Conservation (phyloP, 768 basidiomycete genomes). For the Xerocomellus dryophilus region DNA sequence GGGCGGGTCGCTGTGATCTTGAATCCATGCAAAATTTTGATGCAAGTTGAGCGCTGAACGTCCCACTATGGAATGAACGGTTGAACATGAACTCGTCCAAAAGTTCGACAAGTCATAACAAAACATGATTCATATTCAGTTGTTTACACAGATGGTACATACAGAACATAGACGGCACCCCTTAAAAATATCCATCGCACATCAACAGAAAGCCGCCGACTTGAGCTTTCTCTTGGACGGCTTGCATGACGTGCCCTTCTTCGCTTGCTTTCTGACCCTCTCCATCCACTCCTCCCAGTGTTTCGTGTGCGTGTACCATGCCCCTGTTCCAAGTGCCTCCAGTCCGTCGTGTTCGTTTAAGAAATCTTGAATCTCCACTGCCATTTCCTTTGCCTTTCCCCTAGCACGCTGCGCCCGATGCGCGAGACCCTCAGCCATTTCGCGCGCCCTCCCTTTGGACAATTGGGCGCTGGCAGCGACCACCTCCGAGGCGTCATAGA, state of each 20-base stretch:
- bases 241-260: constrained; percentile 13
- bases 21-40: not conserved
- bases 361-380: constrained; percentile 30
- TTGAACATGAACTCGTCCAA: not conserved
- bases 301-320: constrained; percentile 19
- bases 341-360: constrained; percentile 22
- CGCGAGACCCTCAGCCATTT: constrained; percentile 35
- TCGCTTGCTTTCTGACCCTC: constrained; percentile 3
- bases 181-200: not conserved
- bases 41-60: not conserved
- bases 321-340: constrained; percentile 12
- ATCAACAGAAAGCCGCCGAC: constrained; percentile 12
- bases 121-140: constrained; percentile 9
- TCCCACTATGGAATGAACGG: not conserved
- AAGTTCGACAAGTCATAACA: not conserved
- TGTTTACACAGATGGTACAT: constrained; percentile 25
- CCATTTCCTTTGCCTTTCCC: constrained; percentile 45
- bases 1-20: constrained; percentile 17
- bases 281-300: constrained; percentile 22
- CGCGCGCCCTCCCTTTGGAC: constrained; percentile 43
- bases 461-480: constrained; percentile 40
- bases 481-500: constrained; percentile 42
- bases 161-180: constrained; percentile 5
- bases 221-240: constrained; percentile 11
- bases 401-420: constrained; percentile 44